Evolutionary conservation across 2,329 filamentous ascomycete species (phyloP).

Genomic region (Cordyceps tenuipes): DNA sequence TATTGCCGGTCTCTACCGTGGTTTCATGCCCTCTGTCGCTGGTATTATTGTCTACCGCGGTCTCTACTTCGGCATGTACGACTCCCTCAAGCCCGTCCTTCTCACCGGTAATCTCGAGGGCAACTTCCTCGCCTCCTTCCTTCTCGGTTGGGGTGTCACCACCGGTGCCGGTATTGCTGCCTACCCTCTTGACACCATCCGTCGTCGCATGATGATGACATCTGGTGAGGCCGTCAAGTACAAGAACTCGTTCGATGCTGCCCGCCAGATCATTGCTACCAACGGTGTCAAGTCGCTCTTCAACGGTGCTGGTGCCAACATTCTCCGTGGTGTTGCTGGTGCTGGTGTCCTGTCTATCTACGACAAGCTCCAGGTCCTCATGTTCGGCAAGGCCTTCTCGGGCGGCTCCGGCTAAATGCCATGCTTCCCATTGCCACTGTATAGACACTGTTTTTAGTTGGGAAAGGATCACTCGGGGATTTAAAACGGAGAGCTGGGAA

Average conservation of each 20-base stretch:
- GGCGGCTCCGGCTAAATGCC: slow-evolving; percentile 43
- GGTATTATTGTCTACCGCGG: slow-evolving; percentile 99
- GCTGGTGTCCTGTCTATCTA: slow-evolving; percentile 99
- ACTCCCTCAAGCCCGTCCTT: slow-evolving; percentile 98
- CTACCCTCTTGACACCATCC: slow-evolving; percentile 99
- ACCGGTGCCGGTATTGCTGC: slow-evolving; percentile 99
- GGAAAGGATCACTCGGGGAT: slow-evolving; percentile 15
- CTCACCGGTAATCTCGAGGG: slow-evolving; percentile 85
- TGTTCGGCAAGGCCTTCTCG: slow-evolving; percentile 99
- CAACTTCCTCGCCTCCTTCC: slow-evolving; percentile 99
- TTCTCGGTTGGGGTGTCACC: slow-evolving; percentile 97
- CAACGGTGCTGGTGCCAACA: slow-evolving; percentile 99
- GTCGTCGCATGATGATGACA: slow-evolving; percentile 99
- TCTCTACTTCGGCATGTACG: slow-evolving; percentile 99
- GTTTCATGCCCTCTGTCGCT: slow-evolving; percentile 98
- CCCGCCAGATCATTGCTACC: slow-evolving; percentile 91
- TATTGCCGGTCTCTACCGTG: slow-evolving; percentile 99
- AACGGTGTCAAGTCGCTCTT: slow-evolving; percentile 99
- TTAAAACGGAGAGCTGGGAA: slow-evolving; percentile 38
- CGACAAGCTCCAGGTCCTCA: slow-evolving; percentile 96
- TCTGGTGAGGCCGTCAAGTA: slow-evolving; percentile 98
- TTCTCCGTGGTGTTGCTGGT: slow-evolving; percentile 99
- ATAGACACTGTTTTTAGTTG: slow-evolving; percentile 33
- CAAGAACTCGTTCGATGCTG: slow-evolving; percentile 91
- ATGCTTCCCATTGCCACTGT: slow-evolving; percentile 27